Base-by-base conservation (phyloP, 495 filamentous ascomycete species). In the Xanthoparmelia taractica region DNA sequence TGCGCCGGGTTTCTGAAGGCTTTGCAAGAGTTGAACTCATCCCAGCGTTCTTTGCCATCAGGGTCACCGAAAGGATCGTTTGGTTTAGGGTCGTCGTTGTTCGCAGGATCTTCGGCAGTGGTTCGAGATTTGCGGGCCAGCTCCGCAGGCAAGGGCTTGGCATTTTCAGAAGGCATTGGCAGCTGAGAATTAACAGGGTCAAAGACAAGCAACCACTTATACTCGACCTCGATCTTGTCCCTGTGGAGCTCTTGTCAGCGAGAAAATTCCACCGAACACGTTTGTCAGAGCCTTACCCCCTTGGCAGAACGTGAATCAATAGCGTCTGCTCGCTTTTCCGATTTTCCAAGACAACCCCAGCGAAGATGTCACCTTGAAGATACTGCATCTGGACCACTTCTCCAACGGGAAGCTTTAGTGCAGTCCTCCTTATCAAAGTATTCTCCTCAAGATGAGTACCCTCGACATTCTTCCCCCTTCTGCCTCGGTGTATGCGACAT, bases 401-500 rank as follows among this genome's bases (percentile, higher is more conserved):
- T 58, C 88, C 85, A 67, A 82, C 77, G 65, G 86, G 81, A 63
- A 96, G 75, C 27, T 82, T 84, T 47, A 75, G 76, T 2, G 88
- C 92, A 52, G 85, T 86, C 63, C 86, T 80, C 50, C 83, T 80
- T 57, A 95, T 85, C 64, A 85, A 76, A 31, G 85, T 81, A 64
- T 86, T 82, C n/a, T 86, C 81, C 70, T 92, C 91, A 38, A 92
- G 74, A 17, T 75, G 73, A 63, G 88, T 80, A 38, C 84, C 80
- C 58, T 86, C 84, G 33, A 82, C 67, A 64, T 83, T 84, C 75
- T 87, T 88, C 57, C 89, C 84, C 64, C 90, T 84, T 79, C 94
- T 96, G 33, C 89, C 86, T 34, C 94, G 82, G 73, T 99, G 94
- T 73, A 93, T 94, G 62, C 92, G 89, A 75, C 94, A 99, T 66